Base-by-base conservation (phyloP, 441 rosid species). In the Iberis amara region DNA sequence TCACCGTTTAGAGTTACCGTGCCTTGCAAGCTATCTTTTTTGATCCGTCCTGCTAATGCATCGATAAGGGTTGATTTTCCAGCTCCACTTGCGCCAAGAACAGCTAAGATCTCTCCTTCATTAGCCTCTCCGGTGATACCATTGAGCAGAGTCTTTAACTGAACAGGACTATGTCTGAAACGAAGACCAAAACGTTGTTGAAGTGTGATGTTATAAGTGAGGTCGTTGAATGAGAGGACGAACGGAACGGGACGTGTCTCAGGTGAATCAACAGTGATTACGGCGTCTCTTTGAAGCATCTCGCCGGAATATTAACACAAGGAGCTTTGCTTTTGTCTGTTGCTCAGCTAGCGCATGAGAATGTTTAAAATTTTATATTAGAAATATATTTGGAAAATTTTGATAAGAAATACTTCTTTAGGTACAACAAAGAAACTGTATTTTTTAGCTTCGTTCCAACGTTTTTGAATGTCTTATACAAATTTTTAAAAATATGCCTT, bases 11-110 rank as follows among this genome's bases (percentile, higher is more conserved):
- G 32, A 47, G 75, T 68, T 21, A 86, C 86, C 11, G 77, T 76
- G 9, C 95, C 89, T 63, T 76, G 70, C 52, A 83, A 85, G 39
- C 95, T 81, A 7, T 83, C 85, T 54, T 65, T 74, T 0, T 83
- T 76, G 38, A 81, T 83, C 59, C 85, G 77, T 36, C 89, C 95
- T 0, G 92, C 89, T 59, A 86, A 66, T 8, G 92, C 92, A 61
- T 86, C 89, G 15, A 86, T 78, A 65, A 83, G 80, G 0, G 95
- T 86, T 44, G 92, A 86, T 68, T 86, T 86, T 3, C 89, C 94
- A 1, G 94, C 87, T 28, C 94, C 85, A 49, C 87, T 85, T 39
- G 90, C 87, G 14, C 95, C 61, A 13, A 56, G 33, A 45, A 56
- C 12, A 23, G 61, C 61, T 36, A 45, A 7, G 11, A 56, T 56